Evolutionary conservation across 176 grass and related monocot species (phyloP), one percentile per base, ranked within the genome.

Genomic region (Rhynchospora breviuscula): DNA sequence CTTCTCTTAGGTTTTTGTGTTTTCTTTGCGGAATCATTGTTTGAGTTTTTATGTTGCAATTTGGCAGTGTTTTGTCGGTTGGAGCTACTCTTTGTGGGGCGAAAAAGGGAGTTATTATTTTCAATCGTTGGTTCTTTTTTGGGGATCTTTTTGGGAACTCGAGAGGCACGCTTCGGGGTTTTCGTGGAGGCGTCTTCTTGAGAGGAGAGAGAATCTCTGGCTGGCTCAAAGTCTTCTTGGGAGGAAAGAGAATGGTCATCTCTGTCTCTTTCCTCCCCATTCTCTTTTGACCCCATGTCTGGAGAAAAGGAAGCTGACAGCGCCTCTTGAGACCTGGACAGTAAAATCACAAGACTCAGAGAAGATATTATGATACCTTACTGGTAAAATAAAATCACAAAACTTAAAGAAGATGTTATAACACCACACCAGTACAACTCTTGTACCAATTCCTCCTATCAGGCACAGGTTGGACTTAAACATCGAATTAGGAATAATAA

Each of bases 131-230:
- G 44, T 21, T 81, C 79, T 13, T 81, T 81, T 64, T 63, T 81
- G 33, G 58, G 44, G 58, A 48, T 47, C 48, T 82, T 82, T 63
- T 82, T 82, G 8, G 80, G 80, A 12, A 82, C 62, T 48, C 43
- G 60, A 52, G 80, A 51, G 60, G 60, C 53, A 18, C 14, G 21
- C 19, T 35, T 82, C 18, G 80, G 61, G 80, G 80, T 54, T 54
- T 82, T 82, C 8, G 62, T 18, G 58, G 44, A 3, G 0, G 44
- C 3, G 3, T 82, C 80, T 82, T 82, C 80, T 68, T 82, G 80
- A 17, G 80, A 82, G 80, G 80, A 82, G 45, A 82, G 80, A 82
- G 80, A 82, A 68, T 82, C 80, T 56, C 80, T 63, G 12, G 80
- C 80, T 66, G 62, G 80, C 25, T 82, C 80, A 66, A 66, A 82